These are phyloP conservation scores for Babesia sp. DNA, from an alignment of 169 alveolate species.

Conservation along the genomic window DNA sequence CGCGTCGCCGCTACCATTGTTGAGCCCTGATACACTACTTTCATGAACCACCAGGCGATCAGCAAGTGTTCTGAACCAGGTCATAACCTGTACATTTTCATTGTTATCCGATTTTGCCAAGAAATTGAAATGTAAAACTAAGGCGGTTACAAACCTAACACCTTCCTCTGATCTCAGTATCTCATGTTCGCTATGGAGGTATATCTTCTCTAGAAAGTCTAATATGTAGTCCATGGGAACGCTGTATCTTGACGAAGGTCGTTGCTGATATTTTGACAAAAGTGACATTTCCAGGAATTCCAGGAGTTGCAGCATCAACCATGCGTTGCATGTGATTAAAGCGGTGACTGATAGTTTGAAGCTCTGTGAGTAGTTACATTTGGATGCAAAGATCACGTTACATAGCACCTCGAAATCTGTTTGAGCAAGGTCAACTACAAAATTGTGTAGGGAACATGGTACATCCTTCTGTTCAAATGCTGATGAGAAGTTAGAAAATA, in stretches of 20 bases:
- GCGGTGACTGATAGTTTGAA: slow-evolving; percentile 33
- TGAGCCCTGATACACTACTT: neutral
- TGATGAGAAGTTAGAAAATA: slow-evolving; percentile 33
- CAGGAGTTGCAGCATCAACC: slow-evolving; percentile 15
- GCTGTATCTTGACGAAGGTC: neutral
- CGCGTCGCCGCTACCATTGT: neutral
- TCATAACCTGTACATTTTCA: neutral
- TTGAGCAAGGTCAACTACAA: slow-evolving; percentile 48
- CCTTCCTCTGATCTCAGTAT: slow-evolving; percentile 19
- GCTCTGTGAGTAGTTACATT: slow-evolving; percentile 8
- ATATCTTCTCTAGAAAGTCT: slow-evolving; percentile 27
- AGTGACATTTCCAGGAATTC: slow-evolving; percentile 11
- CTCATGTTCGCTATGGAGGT: neutral
- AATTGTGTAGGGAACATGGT: slow-evolving; percentile 38
- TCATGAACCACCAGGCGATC: neutral
- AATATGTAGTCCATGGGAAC: slow-evolving; percentile 45
- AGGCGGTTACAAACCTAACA: neutral
- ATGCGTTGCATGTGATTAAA: slow-evolving; percentile 24
- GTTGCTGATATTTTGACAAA: neutral
- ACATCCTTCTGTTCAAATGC: slow-evolving; percentile 23
- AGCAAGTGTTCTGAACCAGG: neutral
- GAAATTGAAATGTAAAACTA: neutral
- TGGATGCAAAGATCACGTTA: slow-evolving; percentile 29
- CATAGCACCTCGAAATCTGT: slow-evolving; percentile 42
- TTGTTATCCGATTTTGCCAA: neutral